phyloP scores from a whole-genome alignment of 345 rosid genomes.

The Gossypium arboreum region DNA sequence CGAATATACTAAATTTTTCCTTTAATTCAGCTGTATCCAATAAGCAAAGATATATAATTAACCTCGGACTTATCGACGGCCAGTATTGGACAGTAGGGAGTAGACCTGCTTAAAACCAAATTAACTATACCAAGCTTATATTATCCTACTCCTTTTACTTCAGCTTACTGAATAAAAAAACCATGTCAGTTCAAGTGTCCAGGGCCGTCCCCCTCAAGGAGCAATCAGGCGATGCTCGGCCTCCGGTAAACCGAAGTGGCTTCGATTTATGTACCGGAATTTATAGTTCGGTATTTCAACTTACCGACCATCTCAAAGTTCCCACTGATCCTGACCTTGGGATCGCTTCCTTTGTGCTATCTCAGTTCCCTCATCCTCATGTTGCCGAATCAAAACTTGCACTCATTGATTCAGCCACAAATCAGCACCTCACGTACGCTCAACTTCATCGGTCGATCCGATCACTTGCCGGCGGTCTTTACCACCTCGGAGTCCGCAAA shows the following conservation, averaged over 20 bases:
- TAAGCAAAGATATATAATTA: background rate
- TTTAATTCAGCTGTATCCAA: background rate
- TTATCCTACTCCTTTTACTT: background rate
- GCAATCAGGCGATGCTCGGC: slow-evolving; percentile 9
- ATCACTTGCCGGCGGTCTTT: slow-evolving; percentile 42
- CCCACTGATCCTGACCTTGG: slow-evolving; percentile 37
- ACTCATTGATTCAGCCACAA: slow-evolving; percentile 39
- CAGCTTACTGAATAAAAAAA: background rate
- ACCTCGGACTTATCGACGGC: background rate
- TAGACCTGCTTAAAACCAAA: background rate
- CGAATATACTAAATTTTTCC: too few species aligned
- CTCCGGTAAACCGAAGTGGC: slow-evolving; percentile 21
- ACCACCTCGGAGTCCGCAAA: slow-evolving; percentile 41
- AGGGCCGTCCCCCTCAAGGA: slow-evolving; percentile 8
- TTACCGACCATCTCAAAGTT: slow-evolving; percentile 27
- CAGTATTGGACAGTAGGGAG: background rate
- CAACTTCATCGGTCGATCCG: slow-evolving; percentile 40
- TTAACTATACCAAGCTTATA: background rate
- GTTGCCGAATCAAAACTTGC: slow-evolving; percentile 35
- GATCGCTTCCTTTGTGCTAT: slow-evolving; percentile 34
- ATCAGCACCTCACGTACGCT: slow-evolving; percentile 30
- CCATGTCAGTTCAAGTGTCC: slow-evolving; percentile 31
- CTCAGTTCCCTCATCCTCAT: slow-evolving; percentile 39
- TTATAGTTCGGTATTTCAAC: slow-evolving; percentile 35
- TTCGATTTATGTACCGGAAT: slow-evolving; percentile 37